Conservation (phyloP, 177 flowering plant genomes). For the Tripterygium wilfordii region DNA sequence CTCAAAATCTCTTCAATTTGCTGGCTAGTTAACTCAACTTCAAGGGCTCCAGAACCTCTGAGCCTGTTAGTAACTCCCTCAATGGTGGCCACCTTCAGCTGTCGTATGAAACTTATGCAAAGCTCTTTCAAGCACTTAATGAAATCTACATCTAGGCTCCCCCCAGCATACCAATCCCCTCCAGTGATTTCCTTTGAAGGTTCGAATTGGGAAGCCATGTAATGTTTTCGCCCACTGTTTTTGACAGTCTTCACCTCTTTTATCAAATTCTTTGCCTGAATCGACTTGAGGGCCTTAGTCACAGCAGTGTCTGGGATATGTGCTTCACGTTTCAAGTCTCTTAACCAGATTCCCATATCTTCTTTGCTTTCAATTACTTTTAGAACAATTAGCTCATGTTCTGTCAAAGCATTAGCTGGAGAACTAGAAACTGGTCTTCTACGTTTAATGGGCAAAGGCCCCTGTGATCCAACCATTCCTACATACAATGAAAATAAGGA, state of each 20-base stretch:
- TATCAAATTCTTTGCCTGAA: constrained; percentile 38
- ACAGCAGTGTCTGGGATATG: constrained; percentile 30
- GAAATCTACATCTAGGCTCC: constrained; percentile 44
- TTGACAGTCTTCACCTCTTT: constrained; percentile 54
- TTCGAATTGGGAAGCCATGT: constrained; percentile 62
- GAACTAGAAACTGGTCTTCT: constrained; percentile 24
- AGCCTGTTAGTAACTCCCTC: constrained; percentile 31
- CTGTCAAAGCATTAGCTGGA: constrained; percentile 3
- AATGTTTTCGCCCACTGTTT: constrained; percentile 41
- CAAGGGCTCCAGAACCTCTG: constrained; percentile 9
- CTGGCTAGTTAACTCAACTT: constrained; percentile 19
- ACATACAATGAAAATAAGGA: no score
- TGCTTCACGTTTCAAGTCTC: constrained; percentile 41
- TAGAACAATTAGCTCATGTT: constrained; percentile 32
- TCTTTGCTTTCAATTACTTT: constrained; percentile 41
- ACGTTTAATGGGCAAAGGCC: constrained; percentile 16
- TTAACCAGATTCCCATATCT: constrained; percentile 51
- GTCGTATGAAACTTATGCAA: constrained; percentile 27
- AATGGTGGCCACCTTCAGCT: constrained; percentile 37
- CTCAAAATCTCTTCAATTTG: constrained; percentile 52
- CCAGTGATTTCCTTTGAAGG: constrained; percentile 76
- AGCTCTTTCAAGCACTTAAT: constrained; percentile 27
- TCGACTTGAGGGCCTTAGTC: constrained; percentile 32
- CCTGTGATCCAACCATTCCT: constrained; percentile 15
- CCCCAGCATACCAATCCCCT: constrained; percentile 68